A percentile compares a stretch with the other conserved stretches of the same genome.
Conservation (phyloP, 2,329 filamentous ascomycete species). For the Cyclaneusma minus region DNA sequence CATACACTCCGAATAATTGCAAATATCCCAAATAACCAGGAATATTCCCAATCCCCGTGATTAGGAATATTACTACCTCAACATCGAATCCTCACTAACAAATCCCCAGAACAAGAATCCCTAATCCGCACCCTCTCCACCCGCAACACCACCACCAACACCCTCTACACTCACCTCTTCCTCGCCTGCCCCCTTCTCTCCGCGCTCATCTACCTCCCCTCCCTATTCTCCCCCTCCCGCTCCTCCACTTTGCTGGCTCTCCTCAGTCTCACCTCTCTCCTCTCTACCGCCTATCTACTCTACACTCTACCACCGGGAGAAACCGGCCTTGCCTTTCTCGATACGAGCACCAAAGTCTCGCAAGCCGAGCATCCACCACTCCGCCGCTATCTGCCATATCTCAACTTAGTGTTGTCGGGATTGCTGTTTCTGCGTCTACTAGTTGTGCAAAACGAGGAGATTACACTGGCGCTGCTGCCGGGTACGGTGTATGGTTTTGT, state of each 20-base stretch:
- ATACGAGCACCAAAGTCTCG: slow-evolving; percentile 25
- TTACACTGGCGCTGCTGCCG: slow-evolving; percentile 34
- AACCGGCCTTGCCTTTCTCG: slow-evolving; percentile 36
- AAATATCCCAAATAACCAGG: too few species aligned
- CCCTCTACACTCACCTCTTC: slow-evolving; percentile 40
- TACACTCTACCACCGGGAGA: slow-evolving; percentile 34
- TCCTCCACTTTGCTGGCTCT: slow-evolving; percentile 23
- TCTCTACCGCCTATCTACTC: slow-evolving; percentile 45
- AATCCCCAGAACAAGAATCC: slow-evolving; percentile 41
- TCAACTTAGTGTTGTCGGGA: slow-evolving; percentile 41
- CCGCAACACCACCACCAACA: slow-evolving; percentile 41
- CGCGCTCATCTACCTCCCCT: slow-evolving; percentile 35
- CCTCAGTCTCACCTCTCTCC: slow-evolving; percentile 46
- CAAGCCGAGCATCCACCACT: slow-evolving; percentile 8
- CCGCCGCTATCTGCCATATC: slow-evolving; percentile 41
- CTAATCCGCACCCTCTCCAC: slow-evolving; percentile 39
- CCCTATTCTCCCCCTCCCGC: slow-evolving; percentile 20
- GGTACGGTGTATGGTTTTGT: slow-evolving; percentile 43
- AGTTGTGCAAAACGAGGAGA: slow-evolving; percentile 19
- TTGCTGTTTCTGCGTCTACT: slow-evolving; percentile 33
- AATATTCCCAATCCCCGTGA: too few species aligned
- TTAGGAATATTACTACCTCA: neutral
- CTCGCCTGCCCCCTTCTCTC: slow-evolving; percentile 42
- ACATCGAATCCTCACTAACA: slow-evolving; percentile 5
- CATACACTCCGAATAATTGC: too few species aligned